Conservation (phyloP, 2,329 filamentous ascomycete species). For the Epicoccum nigrum region DNA sequence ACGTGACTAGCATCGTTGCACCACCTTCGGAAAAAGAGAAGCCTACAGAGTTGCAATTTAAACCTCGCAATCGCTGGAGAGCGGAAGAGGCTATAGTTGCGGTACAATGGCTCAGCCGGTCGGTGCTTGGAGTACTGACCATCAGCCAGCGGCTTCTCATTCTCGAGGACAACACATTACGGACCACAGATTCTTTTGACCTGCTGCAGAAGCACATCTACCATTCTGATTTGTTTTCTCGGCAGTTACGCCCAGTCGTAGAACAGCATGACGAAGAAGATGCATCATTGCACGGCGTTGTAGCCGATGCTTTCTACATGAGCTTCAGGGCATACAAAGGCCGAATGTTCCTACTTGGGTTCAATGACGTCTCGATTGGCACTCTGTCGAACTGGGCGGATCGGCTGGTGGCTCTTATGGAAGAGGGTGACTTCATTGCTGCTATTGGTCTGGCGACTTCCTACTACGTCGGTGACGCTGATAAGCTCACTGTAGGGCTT, state of each 20-base stretch:
- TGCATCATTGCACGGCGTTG: constrained; percentile 88
- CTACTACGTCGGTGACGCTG: constrained; percentile 89
- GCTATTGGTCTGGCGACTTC: constrained; percentile 89
- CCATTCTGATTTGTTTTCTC: constrained; percentile 87
- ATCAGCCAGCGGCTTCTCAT: constrained; percentile 94
- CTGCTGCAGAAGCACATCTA: constrained; percentile 91
- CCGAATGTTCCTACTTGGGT: constrained; percentile 88
- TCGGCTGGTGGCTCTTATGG: constrained; percentile 89
- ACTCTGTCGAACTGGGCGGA: constrained; percentile 97
- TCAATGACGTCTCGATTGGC: constrained; percentile 89
- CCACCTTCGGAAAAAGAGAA: constrained; percentile 73
- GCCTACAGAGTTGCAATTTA: constrained; percentile 78
- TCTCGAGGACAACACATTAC: constrained; percentile 82
- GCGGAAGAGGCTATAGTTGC: constrained; percentile 95
- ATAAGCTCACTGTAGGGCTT: constrained; percentile 91
- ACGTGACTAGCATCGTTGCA: constrained; percentile 72
- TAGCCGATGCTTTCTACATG: constrained; percentile 98
- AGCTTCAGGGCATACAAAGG: constrained; percentile 96
- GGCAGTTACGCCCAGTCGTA: constrained; percentile 81
- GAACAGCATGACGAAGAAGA: constrained; percentile 90
- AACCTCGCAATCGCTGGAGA: constrained; percentile 84
- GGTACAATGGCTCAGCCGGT: constrained; percentile 94
- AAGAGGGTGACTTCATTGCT: constrained; percentile 92
- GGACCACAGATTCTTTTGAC: constrained; percentile 94
- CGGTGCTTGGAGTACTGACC: constrained; percentile 87